phyloP scores from a whole-genome alignment of 2,329 filamentous ascomycete species.

The Hypoxylon sp. region DNA sequence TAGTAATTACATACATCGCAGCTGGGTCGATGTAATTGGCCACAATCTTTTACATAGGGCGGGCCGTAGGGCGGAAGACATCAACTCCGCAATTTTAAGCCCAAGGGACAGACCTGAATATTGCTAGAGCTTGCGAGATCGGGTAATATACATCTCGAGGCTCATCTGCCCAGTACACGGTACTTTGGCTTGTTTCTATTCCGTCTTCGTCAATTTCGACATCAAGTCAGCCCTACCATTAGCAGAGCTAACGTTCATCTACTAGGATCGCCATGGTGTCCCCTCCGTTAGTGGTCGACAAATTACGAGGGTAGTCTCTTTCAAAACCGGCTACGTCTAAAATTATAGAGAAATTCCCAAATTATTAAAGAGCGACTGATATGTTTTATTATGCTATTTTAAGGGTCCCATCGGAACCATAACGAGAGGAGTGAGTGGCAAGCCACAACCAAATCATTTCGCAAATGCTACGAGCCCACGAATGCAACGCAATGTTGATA shows the following conservation, averaged over 20 bases:
- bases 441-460: slow-evolving; percentile 33
- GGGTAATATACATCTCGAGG: background rate
- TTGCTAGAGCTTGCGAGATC: background rate
- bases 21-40: slow-evolving; percentile 7
- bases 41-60: background rate
- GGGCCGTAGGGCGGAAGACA: slow-evolving; percentile 19
- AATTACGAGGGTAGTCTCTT: background rate
- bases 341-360: background rate
- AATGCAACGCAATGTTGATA: slow-evolving; percentile 22
- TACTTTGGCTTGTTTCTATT: background rate
- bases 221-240: background rate
- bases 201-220: background rate
- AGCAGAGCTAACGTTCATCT: background rate
- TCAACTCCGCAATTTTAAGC: background rate
- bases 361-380: slow-evolving; percentile 44
- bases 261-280: background rate
- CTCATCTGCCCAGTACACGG: background rate
- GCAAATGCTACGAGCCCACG: slow-evolving; percentile 30
- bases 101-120: background rate
- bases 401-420: slow-evolving; percentile 25
- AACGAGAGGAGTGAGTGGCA: slow-evolving; percentile 45
- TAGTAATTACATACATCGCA: background rate
- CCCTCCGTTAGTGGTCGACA: background rate
- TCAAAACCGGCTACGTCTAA: background rate
- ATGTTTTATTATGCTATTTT: slow-evolving; percentile 44